phyloP scores from a whole-genome alignment of 2,329 filamentous ascomycete species.

The Beauveria sp. region DNA sequence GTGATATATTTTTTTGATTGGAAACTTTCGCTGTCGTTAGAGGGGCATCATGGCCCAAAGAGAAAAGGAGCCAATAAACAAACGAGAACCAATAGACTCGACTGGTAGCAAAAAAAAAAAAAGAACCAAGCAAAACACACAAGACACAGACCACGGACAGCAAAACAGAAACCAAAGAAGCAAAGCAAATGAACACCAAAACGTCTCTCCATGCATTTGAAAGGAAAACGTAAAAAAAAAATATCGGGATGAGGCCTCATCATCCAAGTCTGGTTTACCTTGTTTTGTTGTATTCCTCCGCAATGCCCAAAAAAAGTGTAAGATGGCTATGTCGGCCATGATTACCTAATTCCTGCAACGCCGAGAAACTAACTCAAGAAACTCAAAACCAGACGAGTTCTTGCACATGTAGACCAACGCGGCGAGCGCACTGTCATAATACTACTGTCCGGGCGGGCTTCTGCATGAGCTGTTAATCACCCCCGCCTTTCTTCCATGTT shows the following conservation, averaged over 20 bases:
- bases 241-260: background rate
- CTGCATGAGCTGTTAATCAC: too few species aligned
- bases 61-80: background rate
- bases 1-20: conserved; percentile 6
- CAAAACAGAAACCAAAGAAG: background rate
- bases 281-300: background rate
- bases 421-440: too few species aligned
- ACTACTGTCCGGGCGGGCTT: too few species aligned
- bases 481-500: background rate
- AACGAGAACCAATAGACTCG: background rate
- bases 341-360: background rate
- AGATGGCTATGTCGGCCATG: background rate
- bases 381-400: background rate
- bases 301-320: background rate
- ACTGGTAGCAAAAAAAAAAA: background rate
- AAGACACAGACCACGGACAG: background rate
- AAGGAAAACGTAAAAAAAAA: background rate
- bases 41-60: background rate
- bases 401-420: background rate
- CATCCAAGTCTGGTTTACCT: background rate
- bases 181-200: conserved; percentile 2
- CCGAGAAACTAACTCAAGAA: background rate
- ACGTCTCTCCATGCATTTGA: background rate
- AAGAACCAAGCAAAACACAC: background rate
- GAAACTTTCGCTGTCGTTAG: conserved; percentile 5